phyloP scores from a whole-genome alignment of 2,329 filamentous ascomycete species.

The Escovopsis sp. region DNA sequence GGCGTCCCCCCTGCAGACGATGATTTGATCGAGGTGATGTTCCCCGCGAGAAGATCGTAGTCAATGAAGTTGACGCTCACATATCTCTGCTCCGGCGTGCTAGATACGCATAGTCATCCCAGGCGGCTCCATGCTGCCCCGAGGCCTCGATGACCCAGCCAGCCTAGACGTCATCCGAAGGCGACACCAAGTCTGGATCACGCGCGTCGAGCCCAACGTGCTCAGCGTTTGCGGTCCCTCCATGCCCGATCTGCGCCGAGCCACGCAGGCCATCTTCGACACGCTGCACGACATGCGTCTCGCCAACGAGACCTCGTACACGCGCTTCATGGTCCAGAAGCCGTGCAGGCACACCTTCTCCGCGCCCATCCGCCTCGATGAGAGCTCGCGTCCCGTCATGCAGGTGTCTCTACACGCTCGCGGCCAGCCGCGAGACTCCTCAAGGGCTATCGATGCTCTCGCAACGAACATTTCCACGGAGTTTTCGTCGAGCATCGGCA shows the following conservation, averaged over 20 bases:
- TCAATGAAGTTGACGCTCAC: not conserved
- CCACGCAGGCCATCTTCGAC: conserved; percentile 15
- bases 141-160: conserved; percentile 9
- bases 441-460: conserved; percentile 2
- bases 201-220: conserved; percentile 8
- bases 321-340: conserved; percentile 15
- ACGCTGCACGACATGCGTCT: conserved; percentile 18
- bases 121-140: conserved; percentile 12
- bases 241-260: conserved; percentile 12
- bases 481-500: conserved; percentile 10
- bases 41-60: not conserved
- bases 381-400: conserved; percentile 12
- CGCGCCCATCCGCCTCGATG: conserved; percentile 9
- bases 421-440: not conserved
- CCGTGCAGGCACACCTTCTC: conserved; percentile 7
- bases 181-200: conserved; percentile 18
- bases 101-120: conserved; percentile 16
- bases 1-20: conserved; percentile 10
- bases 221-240: conserved; percentile 13
- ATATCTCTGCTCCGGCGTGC: not conserved
- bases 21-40: conserved; percentile 11
- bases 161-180: conserved; percentile 15
- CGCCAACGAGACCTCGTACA: conserved; percentile 10
- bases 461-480: conserved; percentile 9
- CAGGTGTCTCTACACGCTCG: not conserved